Percentiles rank a stretch among this genome's conserved stretches.
phyloP scores from a whole-genome alignment of 768 basidiomycete genomes.

The Podaxis rugospora region DNA sequence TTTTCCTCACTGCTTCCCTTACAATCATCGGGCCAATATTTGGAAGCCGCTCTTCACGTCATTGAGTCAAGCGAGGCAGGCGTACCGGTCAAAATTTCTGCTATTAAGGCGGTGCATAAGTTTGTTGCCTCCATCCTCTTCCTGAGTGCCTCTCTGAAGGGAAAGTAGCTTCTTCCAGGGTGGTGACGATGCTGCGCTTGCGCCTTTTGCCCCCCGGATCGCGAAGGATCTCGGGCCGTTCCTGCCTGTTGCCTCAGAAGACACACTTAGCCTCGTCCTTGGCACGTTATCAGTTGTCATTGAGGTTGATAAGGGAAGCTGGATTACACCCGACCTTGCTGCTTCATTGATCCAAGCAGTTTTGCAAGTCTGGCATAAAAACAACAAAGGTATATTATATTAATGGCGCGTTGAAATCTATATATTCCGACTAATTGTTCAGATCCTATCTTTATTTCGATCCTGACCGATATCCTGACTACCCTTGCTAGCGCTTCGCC shows the following conservation, averaged over 20 bases:
- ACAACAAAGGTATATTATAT: conserved; percentile 63
- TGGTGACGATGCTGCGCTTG: conserved; percentile 54
- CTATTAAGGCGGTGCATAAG: conserved; percentile 93
- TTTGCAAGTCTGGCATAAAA: conserved; percentile 82
- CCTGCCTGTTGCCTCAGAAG: conserved; percentile 73
- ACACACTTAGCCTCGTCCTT: conserved; percentile 83
- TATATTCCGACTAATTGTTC: conserved; percentile 1
- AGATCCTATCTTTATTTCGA: conserved; percentile 88
- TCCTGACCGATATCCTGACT: conserved; percentile 76
- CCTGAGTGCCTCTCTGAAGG: neutral
- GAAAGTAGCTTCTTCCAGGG: conserved; percentile 60
- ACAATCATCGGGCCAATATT: conserved; percentile 76
- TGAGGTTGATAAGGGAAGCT: conserved; percentile 65
- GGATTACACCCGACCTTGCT: conserved; percentile 68
- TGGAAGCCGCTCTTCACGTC: conserved; percentile 82
- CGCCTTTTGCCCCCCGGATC: conserved; percentile 67
- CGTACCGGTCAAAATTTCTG: conserved; percentile 91
- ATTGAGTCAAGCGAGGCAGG: conserved; percentile 69
- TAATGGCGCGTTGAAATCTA: neutral
- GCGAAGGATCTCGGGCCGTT: conserved; percentile 83
- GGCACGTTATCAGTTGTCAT: conserved; percentile 82
- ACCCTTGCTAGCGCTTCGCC: conserved; percentile 61
- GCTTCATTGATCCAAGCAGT: conserved; percentile 60
- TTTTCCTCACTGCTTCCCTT: conserved; percentile 72
- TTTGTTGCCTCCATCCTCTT: conserved; percentile 29